Conservation (phyloP, 2,329 filamentous ascomycete genomes). For the Fusarium sp. region DNA sequence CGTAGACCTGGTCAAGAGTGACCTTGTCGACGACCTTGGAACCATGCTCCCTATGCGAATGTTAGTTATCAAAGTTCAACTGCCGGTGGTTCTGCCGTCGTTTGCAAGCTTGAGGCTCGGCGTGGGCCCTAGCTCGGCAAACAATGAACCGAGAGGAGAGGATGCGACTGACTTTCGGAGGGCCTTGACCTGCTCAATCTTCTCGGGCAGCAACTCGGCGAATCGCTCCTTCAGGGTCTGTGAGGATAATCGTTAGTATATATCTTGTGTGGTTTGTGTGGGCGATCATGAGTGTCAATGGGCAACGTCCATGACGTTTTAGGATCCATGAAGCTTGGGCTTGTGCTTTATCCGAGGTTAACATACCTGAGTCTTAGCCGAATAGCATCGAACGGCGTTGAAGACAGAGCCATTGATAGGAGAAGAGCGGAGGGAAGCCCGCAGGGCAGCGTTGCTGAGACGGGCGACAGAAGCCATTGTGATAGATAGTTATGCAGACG, state of each 20-base stretch:
- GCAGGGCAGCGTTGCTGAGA: slow-evolving; percentile 82
- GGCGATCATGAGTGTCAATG: not conserved
- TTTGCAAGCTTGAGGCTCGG: slow-evolving; percentile 15
- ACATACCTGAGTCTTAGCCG: slow-evolving; percentile 86
- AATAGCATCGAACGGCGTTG: slow-evolving; percentile 90
- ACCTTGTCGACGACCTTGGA: slow-evolving; percentile 97
- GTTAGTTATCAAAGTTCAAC: slow-evolving; percentile 30
- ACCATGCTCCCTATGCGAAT: slow-evolving; percentile 79
- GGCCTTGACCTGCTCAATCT: slow-evolving; percentile 99
- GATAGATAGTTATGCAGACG: slow-evolving; percentile 45
- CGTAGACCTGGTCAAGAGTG: slow-evolving; percentile 99
- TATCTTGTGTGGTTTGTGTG: not conserved
- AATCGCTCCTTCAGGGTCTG: slow-evolving; percentile 99
- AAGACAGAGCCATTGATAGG: slow-evolving; percentile 78
- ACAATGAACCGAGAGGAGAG: slow-evolving; percentile 24
- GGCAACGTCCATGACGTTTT: slow-evolving; percentile 7
- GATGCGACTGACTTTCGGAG: slow-evolving; percentile 81
- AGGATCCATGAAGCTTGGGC: slow-evolving; percentile 5
- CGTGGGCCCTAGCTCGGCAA: slow-evolving; percentile 21
- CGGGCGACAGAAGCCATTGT: slow-evolving; percentile 86
- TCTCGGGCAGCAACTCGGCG: slow-evolving; percentile 91
- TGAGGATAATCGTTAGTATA: slow-evolving; percentile 8
- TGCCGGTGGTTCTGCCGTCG: slow-evolving; percentile 5
- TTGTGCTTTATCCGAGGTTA: slow-evolving; percentile 15
- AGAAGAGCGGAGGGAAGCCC: slow-evolving; percentile 75